Base-by-base conservation (phyloP, 169 alveolate species). In the Perkinsus marinus region DNA sequence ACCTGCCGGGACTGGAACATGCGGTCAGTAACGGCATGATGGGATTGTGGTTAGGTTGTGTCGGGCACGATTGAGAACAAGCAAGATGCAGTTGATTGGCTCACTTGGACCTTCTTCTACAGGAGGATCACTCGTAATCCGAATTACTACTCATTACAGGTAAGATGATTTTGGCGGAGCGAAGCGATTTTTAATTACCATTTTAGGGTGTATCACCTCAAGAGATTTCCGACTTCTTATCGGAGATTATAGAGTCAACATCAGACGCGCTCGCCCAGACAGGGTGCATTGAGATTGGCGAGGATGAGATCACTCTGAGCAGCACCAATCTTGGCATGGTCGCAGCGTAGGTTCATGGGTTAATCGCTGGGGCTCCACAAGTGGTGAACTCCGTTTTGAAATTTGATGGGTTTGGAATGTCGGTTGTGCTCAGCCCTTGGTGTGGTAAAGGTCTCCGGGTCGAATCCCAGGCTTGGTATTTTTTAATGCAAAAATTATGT, bases 61-160 rank as follows among this genome's bases (percentile, higher is more conserved):
- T 96, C 98, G 95, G 98, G 98, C 90, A 98, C 97, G 41, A 96
- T 99, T 89, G 98, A 97, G 89, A 97, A 96, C 92, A 98, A 97
- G 92, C 99, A 98, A 93, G 99, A 98, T 92, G 98, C 99, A 34
- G 97, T 99, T 26, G 99, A 99, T 94, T 99, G 99, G 99, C 96
- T 99, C 39, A 98, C 99, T 39, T 99, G 99, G 99, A 97, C 99
- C 36, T 98, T 98, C 94, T 97, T 98, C 97, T 99, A 99, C 94
- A 95, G 99, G 91, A 96, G 99, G 92, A 96, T 99, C 30, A 95
- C 99, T 39, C 95, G 97, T 96, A 99, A 99, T 94, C 99, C 99
- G 0, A 98, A 98, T 94, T 99, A 98, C 97, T 99, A 98, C 95
- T 99, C 99, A 16, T 94, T 99, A 79, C 95, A 95, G 89, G 99